phyloP scores from a whole-genome alignment of 2,329 filamentous ascomycete genomes.

The Aspergillus sp. region DNA sequence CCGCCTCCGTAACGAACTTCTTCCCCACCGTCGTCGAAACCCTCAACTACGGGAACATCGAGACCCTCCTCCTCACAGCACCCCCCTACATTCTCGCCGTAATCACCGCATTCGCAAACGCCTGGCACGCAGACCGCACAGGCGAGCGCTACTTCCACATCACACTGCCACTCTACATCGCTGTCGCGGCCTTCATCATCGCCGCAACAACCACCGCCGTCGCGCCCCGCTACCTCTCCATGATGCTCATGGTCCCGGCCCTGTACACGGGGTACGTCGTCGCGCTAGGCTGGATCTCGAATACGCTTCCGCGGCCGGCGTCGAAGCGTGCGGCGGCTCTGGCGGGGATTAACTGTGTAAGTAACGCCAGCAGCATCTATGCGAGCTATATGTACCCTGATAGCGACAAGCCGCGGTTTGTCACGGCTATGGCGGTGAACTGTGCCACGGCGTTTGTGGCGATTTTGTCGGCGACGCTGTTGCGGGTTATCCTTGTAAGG shows the following conservation, averaged over 20 bases:
- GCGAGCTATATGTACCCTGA: constrained; percentile 62
- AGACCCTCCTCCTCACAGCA: constrained; percentile 62
- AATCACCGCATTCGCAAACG: constrained; percentile 52
- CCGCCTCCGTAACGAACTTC: constrained; percentile 65
- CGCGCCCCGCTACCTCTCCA: constrained; percentile 66
- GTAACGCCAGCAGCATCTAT: constrained; percentile 69
- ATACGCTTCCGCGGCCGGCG: constrained; percentile 71
- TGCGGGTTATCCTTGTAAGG: constrained; percentile 59
- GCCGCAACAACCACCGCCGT: constrained; percentile 61
- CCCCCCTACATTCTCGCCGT: constrained; percentile 63
- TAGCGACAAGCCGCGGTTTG: constrained; percentile 41
- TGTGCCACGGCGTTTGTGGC: constrained; percentile 64
- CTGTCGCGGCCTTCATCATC: constrained; percentile 66
- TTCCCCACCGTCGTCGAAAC: constrained; percentile 70
- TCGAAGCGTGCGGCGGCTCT: constrained; percentile 72
- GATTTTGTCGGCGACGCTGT: constrained; percentile 61
- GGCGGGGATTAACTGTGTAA: constrained; percentile 73
- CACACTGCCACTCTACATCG: constrained; percentile 60
- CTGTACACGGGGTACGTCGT: constrained; percentile 62
- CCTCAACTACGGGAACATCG: constrained; percentile 61
- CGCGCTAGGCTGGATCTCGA: constrained; percentile 71
- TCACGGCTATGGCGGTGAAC: constrained; percentile 67
- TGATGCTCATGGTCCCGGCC: constrained; percentile 70
- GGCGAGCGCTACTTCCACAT: constrained; percentile 72
- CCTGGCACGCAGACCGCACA: constrained; percentile 69